Evolutionary conservation across 345 rosid genomes (phyloP).

Genomic region (Boechera divaricarpa): DNA sequence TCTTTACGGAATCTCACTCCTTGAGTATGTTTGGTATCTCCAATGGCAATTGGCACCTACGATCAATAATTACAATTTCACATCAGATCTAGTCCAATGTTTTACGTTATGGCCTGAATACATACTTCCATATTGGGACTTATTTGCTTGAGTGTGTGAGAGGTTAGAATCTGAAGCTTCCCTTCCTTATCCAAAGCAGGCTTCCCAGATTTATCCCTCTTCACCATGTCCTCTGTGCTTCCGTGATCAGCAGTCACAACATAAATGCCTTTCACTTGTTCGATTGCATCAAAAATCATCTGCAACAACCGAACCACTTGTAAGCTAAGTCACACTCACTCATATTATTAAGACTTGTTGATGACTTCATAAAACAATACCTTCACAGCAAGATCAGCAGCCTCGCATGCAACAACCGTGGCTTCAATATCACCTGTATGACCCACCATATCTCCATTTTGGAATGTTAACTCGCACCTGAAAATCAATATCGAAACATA

Average conservation of each 20-base stretch:
- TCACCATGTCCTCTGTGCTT: conserved; percentile 97
- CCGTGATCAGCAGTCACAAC: conserved; percentile 98
- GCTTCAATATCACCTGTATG: conserved; percentile 95
- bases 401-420: conserved; percentile 86
- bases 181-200: conserved; percentile 74
- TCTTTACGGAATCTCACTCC: conserved; percentile 75
- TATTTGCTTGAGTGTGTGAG: conserved; percentile 95
- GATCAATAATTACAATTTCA: conserved; percentile 1
- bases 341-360: conserved; percentile 2
- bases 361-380: conserved; percentile 44
- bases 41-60: conserved; percentile 95
- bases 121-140: conserved; percentile 42
- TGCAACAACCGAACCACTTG: conserved; percentile 46
- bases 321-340: neutral
- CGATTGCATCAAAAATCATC: conserved; percentile 85
- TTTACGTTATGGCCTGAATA: neutral
- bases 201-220: conserved; percentile 82
- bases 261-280: conserved; percentile 88
- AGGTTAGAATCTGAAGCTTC: conserved; percentile 85
- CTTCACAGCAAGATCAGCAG: conserved; percentile 90
- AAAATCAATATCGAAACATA: conserved; percentile 17
- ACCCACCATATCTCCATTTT: conserved; percentile 97
- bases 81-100: neutral
- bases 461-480: conserved; percentile 93
- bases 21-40: too few species aligned